Conservation (phyloP, 179 eudicot genomes). For the Amaranthus tricolor region DNA sequence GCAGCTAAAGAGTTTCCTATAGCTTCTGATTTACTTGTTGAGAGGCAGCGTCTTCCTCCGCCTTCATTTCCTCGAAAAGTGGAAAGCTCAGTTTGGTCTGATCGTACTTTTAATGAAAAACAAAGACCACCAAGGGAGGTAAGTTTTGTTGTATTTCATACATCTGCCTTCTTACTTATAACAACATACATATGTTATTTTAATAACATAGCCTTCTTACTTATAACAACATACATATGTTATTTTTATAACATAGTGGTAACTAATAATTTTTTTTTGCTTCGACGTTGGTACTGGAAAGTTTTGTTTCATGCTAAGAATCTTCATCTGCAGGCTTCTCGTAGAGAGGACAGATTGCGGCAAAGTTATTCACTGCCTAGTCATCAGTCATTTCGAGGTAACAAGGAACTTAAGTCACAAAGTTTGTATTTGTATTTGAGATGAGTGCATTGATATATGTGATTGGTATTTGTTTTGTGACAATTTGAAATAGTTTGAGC, state of each 20-base stretch:
- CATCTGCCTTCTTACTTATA: neutral
- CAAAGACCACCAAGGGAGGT: slow-evolving; percentile 82
- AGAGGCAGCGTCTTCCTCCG: slow-evolving; percentile 52
- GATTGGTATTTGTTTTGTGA: neutral
- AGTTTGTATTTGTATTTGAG: neutral
- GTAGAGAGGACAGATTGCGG: slow-evolving; percentile 67
- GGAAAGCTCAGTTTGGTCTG: slow-evolving; percentile 53
- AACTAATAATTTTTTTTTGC: neutral
- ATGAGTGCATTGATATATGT: neutral
- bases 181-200: too few species aligned
- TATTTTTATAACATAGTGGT: neutral
- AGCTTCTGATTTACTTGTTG: slow-evolving; percentile 51
- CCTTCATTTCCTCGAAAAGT: slow-evolving; percentile 63
- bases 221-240: too few species aligned
- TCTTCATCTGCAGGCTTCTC: slow-evolving; percentile 50
- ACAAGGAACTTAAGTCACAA: slow-evolving; percentile 6
- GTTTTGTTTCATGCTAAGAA: slow-evolving; percentile 9
- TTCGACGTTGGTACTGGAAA: neutral
- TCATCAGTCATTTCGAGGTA: slow-evolving; percentile 69
- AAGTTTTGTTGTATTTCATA: slow-evolving; percentile 15
- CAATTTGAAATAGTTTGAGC: neutral
- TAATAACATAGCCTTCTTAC: neutral
- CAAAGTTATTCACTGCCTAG: slow-evolving; percentile 42
- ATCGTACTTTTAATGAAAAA: slow-evolving; percentile 47
- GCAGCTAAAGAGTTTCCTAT: slow-evolving; percentile 50